Evolutionary conservation across 805 yeast genomes (phyloP).

Genomic region (Nakazawaea siamensis): DNA sequence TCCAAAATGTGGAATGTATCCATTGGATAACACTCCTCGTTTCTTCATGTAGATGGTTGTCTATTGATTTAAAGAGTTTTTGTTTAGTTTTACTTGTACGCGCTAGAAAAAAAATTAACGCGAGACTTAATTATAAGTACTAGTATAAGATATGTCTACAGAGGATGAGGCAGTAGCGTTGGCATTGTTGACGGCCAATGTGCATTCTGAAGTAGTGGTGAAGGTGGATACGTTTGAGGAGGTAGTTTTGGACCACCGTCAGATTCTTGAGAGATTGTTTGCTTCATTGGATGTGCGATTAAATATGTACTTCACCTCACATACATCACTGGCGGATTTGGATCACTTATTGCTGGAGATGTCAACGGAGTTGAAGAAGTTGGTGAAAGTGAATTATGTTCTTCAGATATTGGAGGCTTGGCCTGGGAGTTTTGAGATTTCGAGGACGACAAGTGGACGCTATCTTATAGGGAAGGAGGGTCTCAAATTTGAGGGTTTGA

Average conservation of each 20-base stretch:
- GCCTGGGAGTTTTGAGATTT: conserved; percentile 7
- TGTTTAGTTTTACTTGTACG: too few species aligned
- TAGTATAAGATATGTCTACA: too few species aligned
- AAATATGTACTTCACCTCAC: conserved; percentile 6
- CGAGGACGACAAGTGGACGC: conserved; percentile 6
- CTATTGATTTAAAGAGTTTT: too few species aligned
- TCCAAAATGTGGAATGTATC: conserved; percentile 22
- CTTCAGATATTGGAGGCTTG: conserved; percentile 7
- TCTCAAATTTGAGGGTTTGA: neutral
- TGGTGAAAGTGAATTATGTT: conserved; percentile 1
- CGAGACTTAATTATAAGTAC: too few species aligned
- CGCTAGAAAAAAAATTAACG: too few species aligned
- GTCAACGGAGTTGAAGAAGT: neutral
- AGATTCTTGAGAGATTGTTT: conserved; percentile 4
- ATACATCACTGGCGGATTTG: conserved; percentile 7
- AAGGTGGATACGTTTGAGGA: too few species aligned
- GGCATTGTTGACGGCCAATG: too few species aligned
- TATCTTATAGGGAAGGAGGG: conserved; percentile 5
- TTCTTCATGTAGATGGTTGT: too few species aligned
- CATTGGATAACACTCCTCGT: conserved; percentile 24
- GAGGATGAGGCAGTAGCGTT: too few species aligned
- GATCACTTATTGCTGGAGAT: conserved; percentile 3
- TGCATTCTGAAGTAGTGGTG: too few species aligned
- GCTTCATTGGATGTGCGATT: conserved; percentile 1
- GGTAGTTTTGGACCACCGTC: too few species aligned